Evolutionary conservation across 352 stramenopile species (phyloP).

Genomic region (Phytopythium mirpurense): DNA sequence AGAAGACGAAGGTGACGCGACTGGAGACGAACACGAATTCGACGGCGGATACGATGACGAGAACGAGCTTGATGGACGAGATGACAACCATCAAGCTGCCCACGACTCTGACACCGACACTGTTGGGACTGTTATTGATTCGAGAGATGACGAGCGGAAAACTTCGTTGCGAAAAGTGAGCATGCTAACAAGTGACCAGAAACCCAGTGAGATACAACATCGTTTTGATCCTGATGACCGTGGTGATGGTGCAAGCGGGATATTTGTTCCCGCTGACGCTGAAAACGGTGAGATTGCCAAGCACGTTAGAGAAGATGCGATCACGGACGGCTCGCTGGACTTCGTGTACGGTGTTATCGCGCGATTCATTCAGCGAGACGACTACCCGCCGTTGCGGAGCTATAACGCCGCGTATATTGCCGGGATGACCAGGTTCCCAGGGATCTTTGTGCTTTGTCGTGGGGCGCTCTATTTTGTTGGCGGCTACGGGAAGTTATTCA

Average conservation of each 20-base stretch:
- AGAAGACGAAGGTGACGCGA: conserved; percentile 22
- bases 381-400: conserved; percentile 52
- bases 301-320: conserved; percentile 1
- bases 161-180: background rate
- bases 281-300: conserved; percentile 4
- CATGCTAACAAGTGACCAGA: background rate
- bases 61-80: background rate
- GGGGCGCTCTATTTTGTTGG: conserved; percentile 64
- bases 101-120: background rate
- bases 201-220: background rate
- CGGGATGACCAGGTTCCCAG: conserved; percentile 52
- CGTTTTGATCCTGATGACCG: background rate
- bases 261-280: background rate
- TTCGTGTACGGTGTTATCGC: conserved; percentile 50
- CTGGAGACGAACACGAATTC: conserved; percentile 26
- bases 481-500: conserved; percentile 51
- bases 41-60: conserved; percentile 7
- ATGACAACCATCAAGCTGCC: background rate
- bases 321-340: conserved; percentile 43
- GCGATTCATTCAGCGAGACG: conserved; percentile 56
- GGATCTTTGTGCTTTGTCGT: conserved; percentile 50
- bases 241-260: background rate
- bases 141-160: background rate
- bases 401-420: conserved; percentile 55
- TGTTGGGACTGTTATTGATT: background rate